These are phyloP conservation scores for Metschnikowia dekortorum DNA, from an alignment of 805 yeast genomes.

Conservation along the genomic window DNA sequence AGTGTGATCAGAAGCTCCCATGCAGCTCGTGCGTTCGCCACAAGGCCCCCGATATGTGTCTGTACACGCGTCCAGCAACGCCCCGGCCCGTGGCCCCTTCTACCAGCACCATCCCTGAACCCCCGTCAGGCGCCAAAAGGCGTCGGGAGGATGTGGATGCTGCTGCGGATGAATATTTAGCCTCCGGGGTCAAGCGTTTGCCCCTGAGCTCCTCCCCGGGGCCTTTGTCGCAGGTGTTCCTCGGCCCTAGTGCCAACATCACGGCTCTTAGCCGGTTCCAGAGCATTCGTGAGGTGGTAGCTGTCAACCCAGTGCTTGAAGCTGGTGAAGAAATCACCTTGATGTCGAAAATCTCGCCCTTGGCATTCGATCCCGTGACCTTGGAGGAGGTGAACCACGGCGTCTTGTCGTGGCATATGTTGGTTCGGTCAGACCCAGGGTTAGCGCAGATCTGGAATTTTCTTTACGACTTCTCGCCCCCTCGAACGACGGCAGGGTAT, in stretches of 20 bases:
- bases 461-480: slow-evolving; percentile 7
- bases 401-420: slow-evolving; percentile 14
- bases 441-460: slow-evolving; percentile 15
- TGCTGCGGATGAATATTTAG: background rate
- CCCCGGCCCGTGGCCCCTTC: too few species aligned
- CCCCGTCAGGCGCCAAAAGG: background rate
- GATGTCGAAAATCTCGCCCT: slow-evolving; percentile 8
- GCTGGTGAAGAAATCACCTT: slow-evolving; percentile 8
- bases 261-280: slow-evolving; percentile 4
- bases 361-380: slow-evolving; percentile 10
- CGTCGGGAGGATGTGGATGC: background rate
- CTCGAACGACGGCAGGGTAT: background rate
- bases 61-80: slow-evolving; percentile 4
- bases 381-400: slow-evolving; percentile 15
- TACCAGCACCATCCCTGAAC: background rate
- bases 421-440: slow-evolving; percentile 16
- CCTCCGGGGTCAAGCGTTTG: background rate
- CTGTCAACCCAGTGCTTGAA: slow-evolving; percentile 13
- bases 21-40: slow-evolving; percentile 15
- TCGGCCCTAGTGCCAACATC: slow-evolving; percentile 8
- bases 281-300: slow-evolving; percentile 5
- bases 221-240: slow-evolving; percentile 3
- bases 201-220: background rate
- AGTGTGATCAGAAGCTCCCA: slow-evolving; percentile 14
- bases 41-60: slow-evolving; percentile 10